These are phyloP conservation scores for Chrysanthemum lavandulifolium DNA, from an alignment of 129 eudicot species.

Conservation along the genomic window DNA sequence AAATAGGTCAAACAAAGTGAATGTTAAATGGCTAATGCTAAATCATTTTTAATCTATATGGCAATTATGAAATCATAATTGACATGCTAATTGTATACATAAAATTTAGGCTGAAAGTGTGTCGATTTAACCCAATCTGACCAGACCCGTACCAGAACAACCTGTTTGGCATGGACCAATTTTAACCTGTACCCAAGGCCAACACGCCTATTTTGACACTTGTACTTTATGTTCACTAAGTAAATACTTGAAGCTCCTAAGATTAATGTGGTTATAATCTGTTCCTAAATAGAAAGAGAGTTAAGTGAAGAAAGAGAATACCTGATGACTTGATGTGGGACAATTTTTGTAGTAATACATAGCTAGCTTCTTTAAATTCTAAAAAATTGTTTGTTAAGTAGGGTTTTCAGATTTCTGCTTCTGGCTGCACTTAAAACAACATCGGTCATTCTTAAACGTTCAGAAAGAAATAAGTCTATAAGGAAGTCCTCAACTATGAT, in stretches of 20 bases:
- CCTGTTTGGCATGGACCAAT: no score
- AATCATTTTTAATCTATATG: no score
- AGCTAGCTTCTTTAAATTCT: neutral
- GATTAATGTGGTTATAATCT: neutral
- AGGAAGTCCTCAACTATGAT: conserved; percentile 18
- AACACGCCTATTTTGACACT: neutral
- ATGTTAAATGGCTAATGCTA: no score
- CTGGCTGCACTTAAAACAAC: conserved; percentile 8
- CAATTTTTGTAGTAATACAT: neutral
- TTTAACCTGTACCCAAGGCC: neutral
- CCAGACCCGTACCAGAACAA: no score
- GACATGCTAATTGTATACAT: no score
- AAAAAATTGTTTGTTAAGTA: neutral
- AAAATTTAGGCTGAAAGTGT: no score
- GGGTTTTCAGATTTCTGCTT: neutral
- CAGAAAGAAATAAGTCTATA: neutral
- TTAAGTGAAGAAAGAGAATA: neutral
- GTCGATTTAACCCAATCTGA: no score
- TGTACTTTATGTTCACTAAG: neutral
- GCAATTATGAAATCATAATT: no score
- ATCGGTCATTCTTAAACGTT: neutral
- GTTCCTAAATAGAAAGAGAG: neutral
- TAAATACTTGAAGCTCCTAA: neutral
- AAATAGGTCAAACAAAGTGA: no score
- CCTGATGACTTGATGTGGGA: neutral